Evolutionary conservation across 2,329 filamentous ascomycete genomes (phyloP), one percentile per base, ranked within the genome.

Genomic region (Fusarium begoniae): DNA sequence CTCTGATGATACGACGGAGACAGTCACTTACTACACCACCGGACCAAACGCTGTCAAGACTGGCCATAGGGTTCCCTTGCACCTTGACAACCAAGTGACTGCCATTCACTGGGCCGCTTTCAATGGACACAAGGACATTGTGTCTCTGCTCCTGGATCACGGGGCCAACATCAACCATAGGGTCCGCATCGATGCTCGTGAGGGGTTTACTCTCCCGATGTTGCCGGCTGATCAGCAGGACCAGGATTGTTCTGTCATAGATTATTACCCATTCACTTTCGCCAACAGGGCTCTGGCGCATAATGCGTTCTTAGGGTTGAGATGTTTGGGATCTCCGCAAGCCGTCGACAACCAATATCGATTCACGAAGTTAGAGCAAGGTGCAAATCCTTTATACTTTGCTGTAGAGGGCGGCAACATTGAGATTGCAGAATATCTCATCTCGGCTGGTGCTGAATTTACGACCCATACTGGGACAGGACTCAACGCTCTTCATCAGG

Each of bases 361-460:
- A 7, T 5, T 7, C 3, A 6, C 10, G 22, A 24, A 18, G 3
- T 6, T 72, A 8, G 58, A 68, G 17, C 9, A 53, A 5, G 68
- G 68, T 22, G 69, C 68, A 20, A 72, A 45, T 13, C 18, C 63
- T n/a, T 54, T 68, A 12, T 72, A 68, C 30, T 72, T 72, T 26
- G 69, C 68, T 26, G n/a, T 68, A 1, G 4, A 48, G 15, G 24
- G 32, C 11, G 54, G 69, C 14, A 3, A 44, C 4, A 20, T 30
- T 12, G 10, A 48, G 2, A 63, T 30, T 15, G 41, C 12, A 9
- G 40, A 32, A 1, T 43, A 32, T 2, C 58, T 72, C 10, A 50
- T 72, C n/a, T 15, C 45, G 41, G 22, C 26, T 3, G 57, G 54
- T 1, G 56, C 58, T 2, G 35, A 35, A 3, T 17, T 68, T 17